Percentiles rank a stretch among this genome's conserved stretches.
These are phyloP conservation scores for Curvularia sp. DNA, from an alignment of 2,329 filamentous ascomycete genomes.

Conservation along the genomic window DNA sequence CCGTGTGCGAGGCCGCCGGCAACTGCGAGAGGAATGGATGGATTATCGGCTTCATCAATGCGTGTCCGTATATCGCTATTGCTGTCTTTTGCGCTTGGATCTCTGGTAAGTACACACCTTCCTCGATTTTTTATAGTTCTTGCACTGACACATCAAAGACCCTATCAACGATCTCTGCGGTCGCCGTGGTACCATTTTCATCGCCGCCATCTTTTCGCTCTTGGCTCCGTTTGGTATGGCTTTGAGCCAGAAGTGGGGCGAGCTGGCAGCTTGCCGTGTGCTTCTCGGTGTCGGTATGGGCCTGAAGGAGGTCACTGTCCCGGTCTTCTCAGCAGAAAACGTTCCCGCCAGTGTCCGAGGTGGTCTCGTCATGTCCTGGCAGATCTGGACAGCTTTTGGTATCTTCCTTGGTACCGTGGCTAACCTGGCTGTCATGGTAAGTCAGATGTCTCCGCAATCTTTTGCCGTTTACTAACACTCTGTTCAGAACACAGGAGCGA, in stretches of 20 bases:
- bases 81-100: conserved; percentile 37
- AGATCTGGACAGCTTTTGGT: conserved; percentile 54
- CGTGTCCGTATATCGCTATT: conserved; percentile 43
- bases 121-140: background rate
- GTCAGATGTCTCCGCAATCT: background rate
- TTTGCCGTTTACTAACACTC: background rate
- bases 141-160: conserved; percentile 12
- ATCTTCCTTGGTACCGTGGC: conserved; percentile 56
- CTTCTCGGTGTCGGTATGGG: conserved; percentile 54
- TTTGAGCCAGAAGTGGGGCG: conserved; percentile 48
- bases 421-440: conserved; percentile 49
- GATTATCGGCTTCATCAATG: conserved; percentile 45
- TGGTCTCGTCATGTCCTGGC: conserved; percentile 57
- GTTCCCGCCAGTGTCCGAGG: conserved; percentile 58
- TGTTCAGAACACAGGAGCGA: conserved; percentile 39
- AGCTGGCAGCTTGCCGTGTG: conserved; percentile 50
- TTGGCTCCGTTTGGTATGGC: conserved; percentile 47
- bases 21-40: conserved; percentile 43
- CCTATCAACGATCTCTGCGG: conserved; percentile 42
- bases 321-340: conserved; percentile 56
- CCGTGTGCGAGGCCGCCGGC: conserved; percentile 29
- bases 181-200: conserved; percentile 45
- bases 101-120: conserved; percentile 9
- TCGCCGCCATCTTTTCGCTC: conserved; percentile 45
- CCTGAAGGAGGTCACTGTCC: conserved; percentile 54